These are phyloP conservation scores for Albophoma yamanashiensis DNA, from an alignment of 2,329 filamentous ascomycete genomes.

Conservation along the genomic window DNA sequence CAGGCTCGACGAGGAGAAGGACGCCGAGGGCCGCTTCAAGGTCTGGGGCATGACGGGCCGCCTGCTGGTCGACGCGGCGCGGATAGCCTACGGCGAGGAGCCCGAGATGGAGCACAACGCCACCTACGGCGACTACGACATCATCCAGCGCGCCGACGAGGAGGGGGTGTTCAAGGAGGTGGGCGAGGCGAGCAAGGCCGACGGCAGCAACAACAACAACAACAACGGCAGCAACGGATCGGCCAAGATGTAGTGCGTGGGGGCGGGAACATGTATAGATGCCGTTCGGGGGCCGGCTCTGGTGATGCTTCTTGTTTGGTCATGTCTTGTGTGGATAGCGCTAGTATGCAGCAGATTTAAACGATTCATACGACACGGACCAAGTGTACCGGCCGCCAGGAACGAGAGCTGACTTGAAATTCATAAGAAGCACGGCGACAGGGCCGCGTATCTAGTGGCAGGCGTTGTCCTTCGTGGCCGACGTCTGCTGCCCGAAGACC, in stretches of 20 bases:
- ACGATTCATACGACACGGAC: not conserved
- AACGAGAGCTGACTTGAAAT: not conserved
- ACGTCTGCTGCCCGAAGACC: constrained; percentile 60
- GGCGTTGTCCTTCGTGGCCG: constrained; percentile 73
- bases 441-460: constrained; percentile 57
- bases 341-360: not conserved
- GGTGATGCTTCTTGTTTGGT: not conserved
- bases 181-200: constrained; percentile 14
- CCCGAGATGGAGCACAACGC: constrained; percentile 70
- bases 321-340: not conserved
- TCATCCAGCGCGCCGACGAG: constrained; percentile 35
- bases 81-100: constrained; percentile 70
- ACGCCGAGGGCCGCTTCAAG: constrained; percentile 52
- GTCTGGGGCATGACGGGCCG: constrained; percentile 94
- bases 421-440: not conserved
- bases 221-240: constrained; percentile 14
- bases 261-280: not conserved
- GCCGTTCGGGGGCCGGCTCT: not conserved
- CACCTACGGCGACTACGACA: constrained; percentile 39
- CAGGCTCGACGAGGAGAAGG: constrained; percentile 34
- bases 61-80: constrained; percentile 79
- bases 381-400: not conserved
- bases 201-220: constrained; percentile 14
- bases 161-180: constrained; percentile 36
- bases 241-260: constrained; percentile 17